Evolutionary conservation across 2,329 filamentous ascomycete genomes (phyloP), one percentile per base, ranked within the genome.

Genomic region (Hypoxylon sp.): DNA sequence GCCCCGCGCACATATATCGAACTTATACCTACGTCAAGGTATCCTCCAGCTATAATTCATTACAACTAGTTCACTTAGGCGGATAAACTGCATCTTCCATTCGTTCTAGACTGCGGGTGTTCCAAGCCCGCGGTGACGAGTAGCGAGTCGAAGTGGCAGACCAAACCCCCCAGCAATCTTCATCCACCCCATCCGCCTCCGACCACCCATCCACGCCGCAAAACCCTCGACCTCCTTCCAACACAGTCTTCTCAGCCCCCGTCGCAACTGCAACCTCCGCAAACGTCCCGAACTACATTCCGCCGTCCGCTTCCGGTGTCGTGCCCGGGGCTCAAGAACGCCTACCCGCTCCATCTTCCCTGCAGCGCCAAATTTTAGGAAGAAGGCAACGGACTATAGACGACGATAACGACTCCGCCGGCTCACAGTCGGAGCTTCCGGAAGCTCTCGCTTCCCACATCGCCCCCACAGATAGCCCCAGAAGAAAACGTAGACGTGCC

Each of bases 111-210:
- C 73, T 75, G 80, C 78, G 80, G 82, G 79, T 80, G 69, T 74
- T 71, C 60, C 67, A 67, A 72, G 65, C 81, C 85, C 83, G 81
- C 82, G 81, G 74, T 73, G 80, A 74, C 64, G 51, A 67, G 65
- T 55, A 68, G 69, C 52, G 47, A 79, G 81, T 88, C 88, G 90
- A 88, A 85, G 90, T 92, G 90, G 90, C 90, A 86, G 86, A 91
- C 87, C 86, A 88, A 83, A 83, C 76, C 78, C 82, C 86, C 80
- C 82, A 81, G 78, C 79, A 81, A 66, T 71, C 74, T 78, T 78
- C 74, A 79, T 79, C 81, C 80, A 82, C 87, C 85, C 86, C 85
- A 85, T 82, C 85, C 87, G 83, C 85, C 83, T 81, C 90, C 87
- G 90, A 89, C 88, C 80, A 85, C 84, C 86, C 87, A 84, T 79